Conservation (phyloP, 345 rosid species). For the Corchorus olitorius region DNA sequence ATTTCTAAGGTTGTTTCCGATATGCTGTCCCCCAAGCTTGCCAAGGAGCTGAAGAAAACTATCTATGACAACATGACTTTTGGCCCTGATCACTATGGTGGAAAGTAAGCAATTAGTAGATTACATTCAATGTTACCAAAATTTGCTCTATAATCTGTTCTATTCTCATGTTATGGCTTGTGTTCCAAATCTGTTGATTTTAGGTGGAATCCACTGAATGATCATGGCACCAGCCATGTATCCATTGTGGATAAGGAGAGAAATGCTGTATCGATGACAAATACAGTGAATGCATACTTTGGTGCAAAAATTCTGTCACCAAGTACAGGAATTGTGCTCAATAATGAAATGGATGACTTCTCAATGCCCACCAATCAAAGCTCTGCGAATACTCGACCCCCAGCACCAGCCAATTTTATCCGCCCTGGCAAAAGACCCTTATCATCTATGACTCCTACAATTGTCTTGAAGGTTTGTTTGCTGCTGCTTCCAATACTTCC, state of each 20-base stretch:
- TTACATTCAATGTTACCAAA: not conserved
- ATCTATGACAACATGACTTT: constrained; percentile 61
- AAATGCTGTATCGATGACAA: constrained; percentile 66
- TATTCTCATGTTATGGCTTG: not conserved
- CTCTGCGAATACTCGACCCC: constrained; percentile 30
- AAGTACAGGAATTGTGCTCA: constrained; percentile 58
- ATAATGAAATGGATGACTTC: constrained; percentile 79
- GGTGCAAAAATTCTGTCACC: constrained; percentile 53
- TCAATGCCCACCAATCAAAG: constrained; percentile 29
- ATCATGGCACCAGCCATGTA: constrained; percentile 70
- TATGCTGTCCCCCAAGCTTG: constrained; percentile 61
- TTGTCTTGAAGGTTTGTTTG: constrained; percentile 57
- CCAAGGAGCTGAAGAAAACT: constrained; percentile 40
- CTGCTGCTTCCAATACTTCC: not conserved
- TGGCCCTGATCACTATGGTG: constrained; percentile 49
- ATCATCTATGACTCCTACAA: constrained; percentile 66
- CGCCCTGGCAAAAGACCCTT: constrained; percentile 64
- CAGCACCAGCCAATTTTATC: constrained; percentile 55
- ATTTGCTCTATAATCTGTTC: not conserved
- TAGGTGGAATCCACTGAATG: constrained; percentile 58
- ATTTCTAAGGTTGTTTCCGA: constrained; percentile 45
- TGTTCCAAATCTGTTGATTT: not conserved
- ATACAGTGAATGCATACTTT: constrained; percentile 56
- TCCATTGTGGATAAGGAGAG: constrained; percentile 50
- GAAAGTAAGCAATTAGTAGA: constrained; percentile 34